Conservation (phyloP, 441 rosid genomes). For the Capsella rubella region DNA sequence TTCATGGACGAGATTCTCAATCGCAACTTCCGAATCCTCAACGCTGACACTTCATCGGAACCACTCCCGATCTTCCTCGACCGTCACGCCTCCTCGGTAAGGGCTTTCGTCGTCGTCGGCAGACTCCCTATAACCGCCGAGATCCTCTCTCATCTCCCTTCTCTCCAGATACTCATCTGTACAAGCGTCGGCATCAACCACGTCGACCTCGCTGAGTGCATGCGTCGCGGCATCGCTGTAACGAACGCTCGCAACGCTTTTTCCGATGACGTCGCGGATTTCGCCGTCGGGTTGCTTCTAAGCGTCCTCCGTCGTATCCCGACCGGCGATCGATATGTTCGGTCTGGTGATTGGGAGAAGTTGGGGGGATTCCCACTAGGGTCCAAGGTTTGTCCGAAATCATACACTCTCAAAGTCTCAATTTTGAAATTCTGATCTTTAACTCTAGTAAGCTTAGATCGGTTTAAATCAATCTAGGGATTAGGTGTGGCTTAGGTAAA, state of each 20-base stretch:
- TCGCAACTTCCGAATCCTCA: constrained; percentile 21
- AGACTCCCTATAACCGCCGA: constrained; percentile 8
- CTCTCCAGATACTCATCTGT: constrained; percentile 36
- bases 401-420: not conserved
- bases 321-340: constrained; percentile 56
- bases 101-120: constrained; percentile 32
- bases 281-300: constrained; percentile 56
- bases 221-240: constrained; percentile 37
- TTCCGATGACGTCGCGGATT: constrained; percentile 42
- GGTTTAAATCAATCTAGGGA: not conserved
- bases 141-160: constrained; percentile 31
- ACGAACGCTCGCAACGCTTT: constrained; percentile 46
- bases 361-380: constrained; percentile 55
- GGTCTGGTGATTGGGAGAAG: constrained; percentile 47
- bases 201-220: constrained; percentile 42
- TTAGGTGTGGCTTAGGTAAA: not conserved
- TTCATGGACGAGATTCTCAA: constrained; percentile 22
- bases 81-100: constrained; percentile 32
- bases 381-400: constrained; percentile 49
- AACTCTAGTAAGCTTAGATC: not conserved
- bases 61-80: constrained; percentile 38
- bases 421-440: not conserved
- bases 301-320: constrained; percentile 62
- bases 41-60: constrained; percentile 7
- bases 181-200: constrained; percentile 45